Evolutionary conservation across 176 grass and related monocot species (phyloP).

Genomic region (Rhynchospora breviuscula): DNA sequence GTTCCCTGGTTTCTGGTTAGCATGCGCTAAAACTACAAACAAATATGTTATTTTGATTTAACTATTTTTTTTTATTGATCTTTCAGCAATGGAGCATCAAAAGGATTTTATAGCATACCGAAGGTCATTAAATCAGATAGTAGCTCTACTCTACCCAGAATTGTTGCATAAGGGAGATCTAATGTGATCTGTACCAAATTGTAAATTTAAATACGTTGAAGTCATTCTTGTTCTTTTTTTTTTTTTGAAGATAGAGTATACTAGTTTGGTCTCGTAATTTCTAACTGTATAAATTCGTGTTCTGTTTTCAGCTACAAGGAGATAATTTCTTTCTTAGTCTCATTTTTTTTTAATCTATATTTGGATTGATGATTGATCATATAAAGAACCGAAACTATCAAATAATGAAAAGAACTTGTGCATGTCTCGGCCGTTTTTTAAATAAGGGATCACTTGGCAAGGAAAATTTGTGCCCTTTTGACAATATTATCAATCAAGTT

Average conservation of each 20-base stretch:
- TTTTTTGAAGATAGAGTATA: too few relatives aligned
- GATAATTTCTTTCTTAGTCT: too few relatives aligned
- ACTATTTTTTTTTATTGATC: not conserved
- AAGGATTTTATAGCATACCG: slow-evolving; percentile 42
- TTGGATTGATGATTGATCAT: not conserved
- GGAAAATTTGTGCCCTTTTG: not conserved
- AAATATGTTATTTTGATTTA: not conserved
- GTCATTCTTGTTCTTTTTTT: not conserved
- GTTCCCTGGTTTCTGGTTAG: not conserved
- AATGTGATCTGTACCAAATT: slow-evolving; percentile 27
- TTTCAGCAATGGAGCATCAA: slow-evolving; percentile 49
- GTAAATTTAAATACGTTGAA: slow-evolving; percentile 27
- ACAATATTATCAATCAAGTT: not conserved
- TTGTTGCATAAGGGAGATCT: slow-evolving; percentile 39
- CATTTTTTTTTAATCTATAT: not conserved
- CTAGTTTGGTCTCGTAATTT: not conserved
- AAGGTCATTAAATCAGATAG: slow-evolving; percentile 49
- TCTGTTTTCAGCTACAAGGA: not conserved
- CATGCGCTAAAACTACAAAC: not conserved
- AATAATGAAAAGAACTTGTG: too few relatives aligned
- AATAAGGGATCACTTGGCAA: not conserved
- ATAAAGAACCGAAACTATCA: not conserved
- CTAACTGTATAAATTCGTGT: not conserved
- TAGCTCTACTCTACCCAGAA: slow-evolving; percentile 45
- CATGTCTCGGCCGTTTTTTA: not conserved